Evolutionary conservation across 306 rosid species (phyloP).

Genomic region (Lagenaria siceraria): DNA sequence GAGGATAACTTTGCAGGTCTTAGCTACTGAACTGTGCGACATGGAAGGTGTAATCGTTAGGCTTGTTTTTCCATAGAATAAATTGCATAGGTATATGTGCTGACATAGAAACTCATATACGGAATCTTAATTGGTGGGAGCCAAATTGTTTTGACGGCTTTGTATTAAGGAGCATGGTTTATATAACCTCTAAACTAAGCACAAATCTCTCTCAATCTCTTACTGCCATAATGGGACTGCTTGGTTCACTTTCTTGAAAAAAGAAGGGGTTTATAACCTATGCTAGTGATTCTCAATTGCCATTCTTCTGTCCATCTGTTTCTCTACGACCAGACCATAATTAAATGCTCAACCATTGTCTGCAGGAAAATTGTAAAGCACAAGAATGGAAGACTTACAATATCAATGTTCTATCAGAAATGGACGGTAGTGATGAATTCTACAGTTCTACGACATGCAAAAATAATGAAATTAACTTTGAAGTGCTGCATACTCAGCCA

Average conservation of each 20-base stretch:
- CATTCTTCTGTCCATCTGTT: not conserved
- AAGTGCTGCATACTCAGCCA: conserved; percentile 15
- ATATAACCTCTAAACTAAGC: not conserved
- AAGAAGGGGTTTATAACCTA: not conserved
- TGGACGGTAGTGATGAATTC: conserved; percentile 14
- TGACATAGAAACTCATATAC: not conserved
- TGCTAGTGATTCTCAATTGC: not conserved
- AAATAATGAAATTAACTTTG: conserved; percentile 10
- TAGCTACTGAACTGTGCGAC: not conserved
- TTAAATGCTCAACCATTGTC: conserved; percentile 1
- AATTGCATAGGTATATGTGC: not conserved
- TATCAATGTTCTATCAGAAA: conserved; percentile 8
- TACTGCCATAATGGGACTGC: not conserved
- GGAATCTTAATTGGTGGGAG: not conserved
- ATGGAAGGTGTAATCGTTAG: not conserved
- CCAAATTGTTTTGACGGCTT: not conserved
- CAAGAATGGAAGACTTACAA: conserved; percentile 22
- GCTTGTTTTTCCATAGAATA: not conserved
- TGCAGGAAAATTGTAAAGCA: conserved; percentile 23
- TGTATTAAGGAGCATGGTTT: not conserved
- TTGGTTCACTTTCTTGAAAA: not conserved
- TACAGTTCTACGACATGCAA: conserved; percentile 9
- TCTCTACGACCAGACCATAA: not conserved
- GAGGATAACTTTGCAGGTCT: not conserved
- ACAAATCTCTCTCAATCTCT: not conserved